A percentile compares a stretch with the other conserved stretches of the same genome.
Conservation (phyloP, 1,139 yeast species). For the Geotrichum candidum region DNA sequence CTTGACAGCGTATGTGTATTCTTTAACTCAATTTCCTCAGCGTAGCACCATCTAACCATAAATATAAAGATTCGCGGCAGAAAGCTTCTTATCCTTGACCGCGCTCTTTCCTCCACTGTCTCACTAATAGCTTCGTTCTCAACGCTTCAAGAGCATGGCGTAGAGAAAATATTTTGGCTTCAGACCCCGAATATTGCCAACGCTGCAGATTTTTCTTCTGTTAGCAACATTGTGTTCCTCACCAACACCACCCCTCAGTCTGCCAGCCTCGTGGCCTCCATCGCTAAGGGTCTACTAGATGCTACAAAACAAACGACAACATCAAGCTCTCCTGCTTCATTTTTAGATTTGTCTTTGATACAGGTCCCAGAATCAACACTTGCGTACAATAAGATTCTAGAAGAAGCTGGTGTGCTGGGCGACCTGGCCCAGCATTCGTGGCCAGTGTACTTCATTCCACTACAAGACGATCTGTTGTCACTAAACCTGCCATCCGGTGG, state of each 20-base stretch:
- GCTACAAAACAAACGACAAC: slow-evolving; percentile 6
- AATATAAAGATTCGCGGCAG: slow-evolving; percentile 27
- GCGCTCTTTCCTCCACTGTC: slow-evolving; percentile 48
- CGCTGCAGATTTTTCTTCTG: slow-evolving; percentile 12
- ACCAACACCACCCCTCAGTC: slow-evolving; percentile 21
- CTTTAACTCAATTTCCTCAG: background rate
- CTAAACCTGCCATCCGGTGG: slow-evolving; percentile 34
- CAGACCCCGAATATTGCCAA: slow-evolving; percentile 24
- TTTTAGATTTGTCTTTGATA: slow-evolving; percentile 27
- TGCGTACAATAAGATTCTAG: slow-evolving; percentile 31
- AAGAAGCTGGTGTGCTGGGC: slow-evolving; percentile 36
- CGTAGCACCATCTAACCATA: background rate
- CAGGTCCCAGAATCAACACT: slow-evolving; percentile 35
- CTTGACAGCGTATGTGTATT: slow-evolving; percentile 30
- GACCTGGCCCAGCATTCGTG: slow-evolving; percentile 35
- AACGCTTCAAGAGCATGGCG: slow-evolving; percentile 50
- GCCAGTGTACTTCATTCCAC: slow-evolving; percentile 34
- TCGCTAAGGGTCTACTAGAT: slow-evolving; percentile 25
- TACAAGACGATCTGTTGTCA: slow-evolving; percentile 33
- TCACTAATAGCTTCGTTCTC: slow-evolving; percentile 57
- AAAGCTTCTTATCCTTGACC: slow-evolving; percentile 49
- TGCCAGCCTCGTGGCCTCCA: slow-evolving; percentile 26
- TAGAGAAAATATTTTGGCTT: slow-evolving; percentile 58
- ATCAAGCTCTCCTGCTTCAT: slow-evolving; percentile 8
- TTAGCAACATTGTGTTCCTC: slow-evolving; percentile 14